Evolutionary conservation across 495 filamentous ascomycete genomes (phyloP).

Genomic region (Annulohypoxylon moriforme): DNA sequence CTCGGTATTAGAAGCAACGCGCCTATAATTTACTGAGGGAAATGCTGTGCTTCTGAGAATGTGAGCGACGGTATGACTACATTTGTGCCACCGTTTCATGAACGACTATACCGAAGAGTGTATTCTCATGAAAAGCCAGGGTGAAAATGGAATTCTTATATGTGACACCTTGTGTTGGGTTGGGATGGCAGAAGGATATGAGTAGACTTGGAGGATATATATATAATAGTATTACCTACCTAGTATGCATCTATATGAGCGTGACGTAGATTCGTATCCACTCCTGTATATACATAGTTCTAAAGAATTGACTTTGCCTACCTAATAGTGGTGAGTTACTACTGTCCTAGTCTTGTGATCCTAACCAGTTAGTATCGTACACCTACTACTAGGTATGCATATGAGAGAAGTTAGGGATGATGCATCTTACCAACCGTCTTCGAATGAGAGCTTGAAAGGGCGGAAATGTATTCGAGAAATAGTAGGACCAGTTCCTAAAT

Average conservation of each 20-base stretch:
- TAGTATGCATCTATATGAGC: neutral
- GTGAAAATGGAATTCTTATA: conserved; percentile 4
- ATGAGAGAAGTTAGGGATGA: neutral
- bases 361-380: conserved; percentile 2
- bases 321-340: neutral
- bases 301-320: neutral
- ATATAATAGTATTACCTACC: neutral
- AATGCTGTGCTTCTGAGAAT: conserved; percentile 19
- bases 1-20: neutral
- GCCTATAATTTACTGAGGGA: conserved; percentile 4
- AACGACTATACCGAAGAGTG: conserved; percentile 14
- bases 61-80: conserved; percentile 24
- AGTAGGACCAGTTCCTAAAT: conserved; percentile 11
- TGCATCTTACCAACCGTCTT: conserved; percentile 3
- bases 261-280: neutral
- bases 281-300: too few species aligned
- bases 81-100: conserved; percentile 36
- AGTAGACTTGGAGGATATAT: neutral
- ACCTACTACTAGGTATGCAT: neutral
- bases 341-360: neutral
- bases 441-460: neutral
- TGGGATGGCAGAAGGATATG: neutral
- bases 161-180: neutral
- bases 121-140: neutral
- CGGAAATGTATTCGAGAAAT: conserved; percentile 1